phyloP scores from a whole-genome alignment of 768 basidiomycete species.

The Phaeolepiota aurea region DNA sequence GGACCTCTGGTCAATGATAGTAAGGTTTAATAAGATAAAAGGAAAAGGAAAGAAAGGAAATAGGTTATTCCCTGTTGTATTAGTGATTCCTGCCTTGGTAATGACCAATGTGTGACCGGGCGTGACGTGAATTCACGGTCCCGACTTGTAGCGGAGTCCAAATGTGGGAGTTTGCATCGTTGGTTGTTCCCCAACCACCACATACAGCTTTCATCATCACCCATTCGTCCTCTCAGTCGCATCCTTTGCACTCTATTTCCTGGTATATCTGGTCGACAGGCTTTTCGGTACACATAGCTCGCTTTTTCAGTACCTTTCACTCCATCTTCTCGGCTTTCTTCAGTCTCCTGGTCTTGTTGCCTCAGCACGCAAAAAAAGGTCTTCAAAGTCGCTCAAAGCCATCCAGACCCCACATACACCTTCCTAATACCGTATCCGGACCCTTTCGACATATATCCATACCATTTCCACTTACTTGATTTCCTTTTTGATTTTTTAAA shows the following conservation, averaged over 20 bases:
- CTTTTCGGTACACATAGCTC: conserved; percentile 1
- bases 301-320: conserved; percentile 9
- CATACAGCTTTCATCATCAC: conserved; percentile 21
- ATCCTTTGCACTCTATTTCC: conserved; percentile 15
- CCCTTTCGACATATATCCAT: conserved; percentile 10
- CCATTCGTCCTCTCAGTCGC: conserved; percentile 17
- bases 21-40: no score
- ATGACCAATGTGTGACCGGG: no score
- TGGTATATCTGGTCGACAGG: conserved; percentile 11
- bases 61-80: no score
- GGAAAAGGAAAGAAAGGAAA: no score
- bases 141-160: conserved; percentile 39
- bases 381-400: conserved; percentile 18
- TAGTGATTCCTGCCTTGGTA: no score
- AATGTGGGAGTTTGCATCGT: conserved; percentile 25
- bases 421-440: conserved; percentile 20
- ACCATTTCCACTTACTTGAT: not conserved
- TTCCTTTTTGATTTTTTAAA: conserved; percentile 6
- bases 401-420: conserved; percentile 12
- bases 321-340: conserved; percentile 14
- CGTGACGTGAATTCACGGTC: conserved; percentile 14
- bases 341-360: conserved; percentile 16
- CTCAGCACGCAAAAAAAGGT: conserved; percentile 23
- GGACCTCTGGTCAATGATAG: no score
- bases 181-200: conserved; percentile 42